Evolutionary conservation across 371 early-diverging fungal genomes (phyloP).

Genomic region (Mortierella polycephala): DNA sequence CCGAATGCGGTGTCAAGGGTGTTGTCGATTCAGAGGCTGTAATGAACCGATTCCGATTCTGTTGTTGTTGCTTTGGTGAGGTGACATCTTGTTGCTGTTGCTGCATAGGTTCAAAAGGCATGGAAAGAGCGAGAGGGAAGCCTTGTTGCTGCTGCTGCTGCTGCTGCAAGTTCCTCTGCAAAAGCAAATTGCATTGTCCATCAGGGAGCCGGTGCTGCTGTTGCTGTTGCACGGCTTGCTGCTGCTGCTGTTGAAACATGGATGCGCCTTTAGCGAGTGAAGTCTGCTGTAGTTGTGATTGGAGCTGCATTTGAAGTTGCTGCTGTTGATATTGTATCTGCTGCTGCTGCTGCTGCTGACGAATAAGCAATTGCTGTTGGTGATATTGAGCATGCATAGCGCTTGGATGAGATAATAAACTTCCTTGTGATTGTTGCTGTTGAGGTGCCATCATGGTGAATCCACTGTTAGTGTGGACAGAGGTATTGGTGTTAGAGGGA

Average conservation of each 20-base stretch:
- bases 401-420: too few species aligned
- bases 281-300: background rate
- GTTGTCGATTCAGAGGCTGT: slow-evolving; percentile 17
- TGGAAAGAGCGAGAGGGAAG: slow-evolving; percentile 22
- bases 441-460: background rate
- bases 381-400: slow-evolving; percentile 2
- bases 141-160: background rate
- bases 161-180: slow-evolving; percentile 18
- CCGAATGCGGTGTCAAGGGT: slow-evolving; percentile 28
- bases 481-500: background rate
- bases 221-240: slow-evolving; percentile 16
- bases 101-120: slow-evolving; percentile 10
- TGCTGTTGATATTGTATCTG: slow-evolving; percentile 14
- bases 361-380: slow-evolving; percentile 11
- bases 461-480: background rate
- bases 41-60: slow-evolving; percentile 21
- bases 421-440: slow-evolving; percentile 18
- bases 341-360: slow-evolving; percentile 11
- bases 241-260: slow-evolving; percentile 11
- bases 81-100: slow-evolving; percentile 3
- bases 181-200: slow-evolving; percentile 9
- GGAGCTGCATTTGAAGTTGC: slow-evolving; percentile 8
- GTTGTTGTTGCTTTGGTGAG: slow-evolving; percentile 1
- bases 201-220: slow-evolving; percentile 11
- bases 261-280: too few species aligned